phyloP scores from a whole-genome alignment of 495 filamentous ascomycete species.

The Oidiodendron maius region DNA sequence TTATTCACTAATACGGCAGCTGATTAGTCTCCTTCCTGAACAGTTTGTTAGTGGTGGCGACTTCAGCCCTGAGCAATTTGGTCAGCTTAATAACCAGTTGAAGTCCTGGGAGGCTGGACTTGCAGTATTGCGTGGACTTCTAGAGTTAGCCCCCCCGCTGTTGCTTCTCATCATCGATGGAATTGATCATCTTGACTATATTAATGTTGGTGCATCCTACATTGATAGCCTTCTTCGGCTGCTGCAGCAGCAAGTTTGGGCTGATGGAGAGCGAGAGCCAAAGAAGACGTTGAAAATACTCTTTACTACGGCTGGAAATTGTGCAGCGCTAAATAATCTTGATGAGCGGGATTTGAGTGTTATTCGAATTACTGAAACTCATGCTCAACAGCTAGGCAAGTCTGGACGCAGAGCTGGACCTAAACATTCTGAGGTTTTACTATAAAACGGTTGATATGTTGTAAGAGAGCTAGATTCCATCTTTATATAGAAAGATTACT shows the following conservation, averaged over 20 bases:
- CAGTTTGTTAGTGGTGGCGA: background rate
- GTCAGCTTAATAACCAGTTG: background rate
- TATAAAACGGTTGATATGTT: no score
- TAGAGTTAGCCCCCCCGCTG: background rate
- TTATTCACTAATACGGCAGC: slow-evolving; percentile 6
- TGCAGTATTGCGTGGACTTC: background rate
- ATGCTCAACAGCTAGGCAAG: no score
- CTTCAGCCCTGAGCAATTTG: background rate
- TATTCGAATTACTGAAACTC: no score
- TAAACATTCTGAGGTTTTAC: no score
- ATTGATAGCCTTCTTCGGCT: background rate
- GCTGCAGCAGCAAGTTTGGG: no score
- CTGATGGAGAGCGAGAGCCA: no score
- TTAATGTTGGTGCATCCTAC: background rate
- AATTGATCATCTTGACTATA: slow-evolving; percentile 4
- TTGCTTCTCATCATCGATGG: slow-evolving; percentile 7
- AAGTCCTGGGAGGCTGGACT: background rate
- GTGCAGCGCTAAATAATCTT: background rate
- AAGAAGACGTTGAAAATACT: slow-evolving; percentile 8
- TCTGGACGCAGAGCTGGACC: no score
- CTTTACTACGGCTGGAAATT: slow-evolving; percentile 4
- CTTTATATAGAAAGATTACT: no score
- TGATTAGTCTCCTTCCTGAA: slow-evolving; percentile 3
- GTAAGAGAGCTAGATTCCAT: no score
- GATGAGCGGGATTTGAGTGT: background rate